Conservation (phyloP, 1,139 yeast species). For the Lizanozyma gosingica region DNA sequence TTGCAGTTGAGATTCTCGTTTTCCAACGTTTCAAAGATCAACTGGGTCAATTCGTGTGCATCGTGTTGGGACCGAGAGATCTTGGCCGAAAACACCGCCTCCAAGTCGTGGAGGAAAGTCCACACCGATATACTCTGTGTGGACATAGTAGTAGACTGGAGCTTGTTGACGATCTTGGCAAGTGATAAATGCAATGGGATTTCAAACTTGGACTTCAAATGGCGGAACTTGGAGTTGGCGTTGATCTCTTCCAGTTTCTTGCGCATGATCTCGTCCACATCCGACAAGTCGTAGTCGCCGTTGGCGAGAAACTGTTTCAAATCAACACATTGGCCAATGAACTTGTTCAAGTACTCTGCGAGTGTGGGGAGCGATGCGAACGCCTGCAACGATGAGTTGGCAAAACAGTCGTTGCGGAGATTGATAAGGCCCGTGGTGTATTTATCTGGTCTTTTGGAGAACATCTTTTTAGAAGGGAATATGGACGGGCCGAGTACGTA, state of each 20-base stretch:
- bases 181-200: slow-evolving; percentile 51
- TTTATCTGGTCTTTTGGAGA: slow-evolving; percentile 56
- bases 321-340: slow-evolving; percentile 18
- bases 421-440: slow-evolving; percentile 78
- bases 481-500: slow-evolving; percentile 21
- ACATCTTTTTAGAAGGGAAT: slow-evolving; percentile 19
- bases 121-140: slow-evolving; percentile 61
- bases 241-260: slow-evolving; percentile 1
- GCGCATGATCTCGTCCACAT: neutral
- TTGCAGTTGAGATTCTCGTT: slow-evolving; percentile 46
- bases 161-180: slow-evolving; percentile 41
- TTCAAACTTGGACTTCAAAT: slow-evolving; percentile 19
- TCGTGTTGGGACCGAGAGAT: slow-evolving; percentile 85
- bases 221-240: slow-evolving; percentile 19
- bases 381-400: slow-evolving; percentile 86
- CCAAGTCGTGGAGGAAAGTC: slow-evolving; percentile 68
- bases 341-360: slow-evolving; percentile 49
- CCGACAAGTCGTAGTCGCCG: neutral
- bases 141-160: slow-evolving; percentile 55
- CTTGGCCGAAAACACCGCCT: slow-evolving; percentile 65
- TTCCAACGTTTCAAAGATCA: slow-evolving; percentile 70
- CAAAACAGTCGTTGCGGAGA: slow-evolving; percentile 83
- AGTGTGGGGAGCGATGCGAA: slow-evolving; percentile 61
- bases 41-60: slow-evolving; percentile 85
- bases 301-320: slow-evolving; percentile 19